These are phyloP conservation scores for Zygosaccharomyces sapae DNA, from an alignment of 1,139 yeast species.

Conservation along the genomic window DNA sequence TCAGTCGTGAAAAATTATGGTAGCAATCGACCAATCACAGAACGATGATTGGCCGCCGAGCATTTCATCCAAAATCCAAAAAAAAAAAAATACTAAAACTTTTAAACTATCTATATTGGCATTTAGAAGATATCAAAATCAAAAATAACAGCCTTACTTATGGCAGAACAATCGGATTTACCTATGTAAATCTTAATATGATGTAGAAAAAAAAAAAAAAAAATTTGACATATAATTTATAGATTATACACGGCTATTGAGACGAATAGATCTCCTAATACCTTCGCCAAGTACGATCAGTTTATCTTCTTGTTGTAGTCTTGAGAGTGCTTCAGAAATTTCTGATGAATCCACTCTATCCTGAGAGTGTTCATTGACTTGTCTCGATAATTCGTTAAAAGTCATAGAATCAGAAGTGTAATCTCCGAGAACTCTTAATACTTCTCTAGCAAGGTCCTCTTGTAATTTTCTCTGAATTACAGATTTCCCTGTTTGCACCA, in stretches of 20 bases:
- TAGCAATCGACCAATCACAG: constrained; percentile 15
- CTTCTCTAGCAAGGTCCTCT: constrained; percentile 65
- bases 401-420: constrained; percentile 41
- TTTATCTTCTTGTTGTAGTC: constrained; percentile 73
- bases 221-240: neutral
- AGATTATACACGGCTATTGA: constrained; percentile 32
- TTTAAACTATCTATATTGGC: neutral
- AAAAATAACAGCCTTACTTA: neutral
- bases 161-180: neutral
- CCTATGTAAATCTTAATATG: too few species aligned
- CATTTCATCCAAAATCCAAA: neutral
- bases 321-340: constrained; percentile 60
- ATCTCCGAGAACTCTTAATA: constrained; percentile 46
- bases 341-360: constrained; percentile 68
- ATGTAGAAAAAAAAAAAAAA: too few species aligned
- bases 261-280: constrained; percentile 59
- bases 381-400: constrained; percentile 57
- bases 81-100: neutral
- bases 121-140: neutral
- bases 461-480: constrained; percentile 77
- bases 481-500: constrained; percentile 94
- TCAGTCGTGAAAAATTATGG: constrained; percentile 7
- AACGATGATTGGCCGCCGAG: constrained; percentile 6
- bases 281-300: constrained; percentile 71
- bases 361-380: constrained; percentile 66